These are phyloP conservation scores for Talinum fruticosum DNA, from an alignment of 148 eudicot species.

Conservation along the genomic window DNA sequence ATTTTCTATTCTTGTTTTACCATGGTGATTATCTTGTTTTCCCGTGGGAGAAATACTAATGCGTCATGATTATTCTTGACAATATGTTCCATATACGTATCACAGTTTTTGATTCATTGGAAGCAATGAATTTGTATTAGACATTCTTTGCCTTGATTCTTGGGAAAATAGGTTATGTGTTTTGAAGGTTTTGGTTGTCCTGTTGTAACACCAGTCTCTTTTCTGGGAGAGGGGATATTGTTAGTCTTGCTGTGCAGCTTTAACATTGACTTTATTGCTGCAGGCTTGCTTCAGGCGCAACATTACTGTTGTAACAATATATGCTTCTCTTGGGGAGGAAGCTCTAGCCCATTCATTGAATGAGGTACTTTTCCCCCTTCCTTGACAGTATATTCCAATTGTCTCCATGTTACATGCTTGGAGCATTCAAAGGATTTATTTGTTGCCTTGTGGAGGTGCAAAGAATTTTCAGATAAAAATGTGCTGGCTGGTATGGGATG, in stretches of 20 bases:
- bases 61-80: too few relatives aligned
- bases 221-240: not conserved
- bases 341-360: constrained; percentile 86
- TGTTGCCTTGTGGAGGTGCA: not conserved
- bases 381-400: not conserved
- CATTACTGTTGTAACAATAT: constrained; percentile 90
- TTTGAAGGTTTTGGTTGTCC: not conserved
- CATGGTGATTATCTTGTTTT: not conserved
- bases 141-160: not conserved
- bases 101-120: not conserved
- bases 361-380: constrained; percentile 54
- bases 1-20: too few relatives aligned
- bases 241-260: constrained; percentile 3
- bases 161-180: not conserved
- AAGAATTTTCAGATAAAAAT: not conserved
- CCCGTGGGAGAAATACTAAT: not conserved
- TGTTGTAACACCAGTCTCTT: not conserved
- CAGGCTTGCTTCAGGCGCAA: constrained; percentile 98
- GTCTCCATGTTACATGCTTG: not conserved
- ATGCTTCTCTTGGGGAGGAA: constrained; percentile 95
- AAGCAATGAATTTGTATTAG: not conserved
- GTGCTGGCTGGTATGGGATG: not conserved
- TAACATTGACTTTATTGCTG: constrained; percentile 14
- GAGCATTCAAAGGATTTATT: not conserved
- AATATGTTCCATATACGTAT: not conserved